phyloP scores from a whole-genome alignment of 2,329 filamentous ascomycete species.

The Thielaviopsis cerberus region DNA sequence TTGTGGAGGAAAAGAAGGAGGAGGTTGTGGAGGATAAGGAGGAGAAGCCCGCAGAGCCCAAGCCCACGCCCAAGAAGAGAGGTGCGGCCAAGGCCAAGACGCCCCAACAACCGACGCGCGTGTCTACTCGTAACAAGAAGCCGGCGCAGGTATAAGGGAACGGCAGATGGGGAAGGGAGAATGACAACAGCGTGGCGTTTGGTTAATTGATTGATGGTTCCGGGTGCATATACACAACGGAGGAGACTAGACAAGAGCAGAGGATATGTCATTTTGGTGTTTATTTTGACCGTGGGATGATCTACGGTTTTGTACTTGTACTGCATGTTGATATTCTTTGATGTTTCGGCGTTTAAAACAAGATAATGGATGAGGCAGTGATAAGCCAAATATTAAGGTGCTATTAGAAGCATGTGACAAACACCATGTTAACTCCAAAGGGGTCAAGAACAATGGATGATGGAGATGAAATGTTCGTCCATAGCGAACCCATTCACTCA shows the following conservation, averaged over 20 bases:
- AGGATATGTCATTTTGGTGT: constrained; percentile 8
- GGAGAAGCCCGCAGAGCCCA: constrained; percentile 18
- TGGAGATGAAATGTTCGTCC: constrained; percentile 30
- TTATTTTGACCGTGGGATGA: constrained; percentile 8
- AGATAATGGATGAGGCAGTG: constrained; percentile 5
- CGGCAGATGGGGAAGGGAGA: not conserved
- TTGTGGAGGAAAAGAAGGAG: constrained; percentile 16
- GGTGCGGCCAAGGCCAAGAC: constrained; percentile 20
- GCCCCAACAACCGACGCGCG: constrained; percentile 9
- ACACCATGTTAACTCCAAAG: too few relatives aligned
- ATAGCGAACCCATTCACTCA: constrained; percentile 43
- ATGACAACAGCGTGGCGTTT: not conserved
- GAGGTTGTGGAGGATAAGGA: constrained; percentile 15
- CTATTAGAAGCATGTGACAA: too few relatives aligned
- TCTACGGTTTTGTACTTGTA: constrained; percentile 11
- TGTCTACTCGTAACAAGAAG: constrained; percentile 12
- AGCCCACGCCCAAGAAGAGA: constrained; percentile 17
- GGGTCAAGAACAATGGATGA: not conserved
- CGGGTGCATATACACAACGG: not conserved
- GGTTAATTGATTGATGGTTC: not conserved
- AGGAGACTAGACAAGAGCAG: constrained; percentile 1
- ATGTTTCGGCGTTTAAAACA: constrained; percentile 11
- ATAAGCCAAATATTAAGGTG: not conserved
- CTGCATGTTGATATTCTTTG: constrained; percentile 10
- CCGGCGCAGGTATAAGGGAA: not conserved